Conservation (phyloP, 2,329 filamentous ascomycete species). For the Aquanectria penicillioides region DNA sequence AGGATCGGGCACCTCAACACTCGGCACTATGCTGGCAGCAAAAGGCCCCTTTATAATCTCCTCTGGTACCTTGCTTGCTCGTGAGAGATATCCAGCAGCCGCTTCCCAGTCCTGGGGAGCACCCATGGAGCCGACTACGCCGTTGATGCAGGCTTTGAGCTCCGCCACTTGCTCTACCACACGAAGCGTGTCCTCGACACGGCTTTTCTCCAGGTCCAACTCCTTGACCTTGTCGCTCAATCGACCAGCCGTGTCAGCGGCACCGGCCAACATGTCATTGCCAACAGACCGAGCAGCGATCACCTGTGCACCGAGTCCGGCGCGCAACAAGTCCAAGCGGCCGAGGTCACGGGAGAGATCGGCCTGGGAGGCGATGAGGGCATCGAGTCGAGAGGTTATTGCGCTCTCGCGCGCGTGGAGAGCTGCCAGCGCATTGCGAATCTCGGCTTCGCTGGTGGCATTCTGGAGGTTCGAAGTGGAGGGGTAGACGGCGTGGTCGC, state of each 20-base stretch:
- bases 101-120: constrained; percentile 99
- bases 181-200: constrained; percentile 88
- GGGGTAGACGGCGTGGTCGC: constrained; percentile 44
- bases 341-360: constrained; percentile 88
- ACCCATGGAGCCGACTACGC: constrained; percentile 95
- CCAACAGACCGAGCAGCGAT: constrained; percentile 85
- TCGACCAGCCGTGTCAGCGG: constrained; percentile 84
- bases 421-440: constrained; percentile 78
- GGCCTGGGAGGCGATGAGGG: constrained; percentile 82
- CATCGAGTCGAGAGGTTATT: constrained; percentile 79
- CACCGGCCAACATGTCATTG: constrained; percentile 89
- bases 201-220: constrained; percentile 89
- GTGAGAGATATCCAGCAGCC: constrained; percentile 86
- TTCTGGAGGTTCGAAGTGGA: constrained; percentile 64
- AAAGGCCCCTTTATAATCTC: constrained; percentile 86
- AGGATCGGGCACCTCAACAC: constrained; percentile 92
- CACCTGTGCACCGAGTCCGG: constrained; percentile 86
- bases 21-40: constrained; percentile 91
- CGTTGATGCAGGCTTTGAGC: constrained; percentile 94
- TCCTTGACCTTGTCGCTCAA: constrained; percentile 88
- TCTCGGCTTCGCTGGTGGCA: constrained; percentile 79
- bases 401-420: constrained; percentile 80
- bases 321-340: constrained; percentile 88
- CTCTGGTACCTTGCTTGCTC: constrained; percentile 82
- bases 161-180: constrained; percentile 97